phyloP scores from a whole-genome alignment of 441 rosid species.

The Syzygium malaccense region DNA sequence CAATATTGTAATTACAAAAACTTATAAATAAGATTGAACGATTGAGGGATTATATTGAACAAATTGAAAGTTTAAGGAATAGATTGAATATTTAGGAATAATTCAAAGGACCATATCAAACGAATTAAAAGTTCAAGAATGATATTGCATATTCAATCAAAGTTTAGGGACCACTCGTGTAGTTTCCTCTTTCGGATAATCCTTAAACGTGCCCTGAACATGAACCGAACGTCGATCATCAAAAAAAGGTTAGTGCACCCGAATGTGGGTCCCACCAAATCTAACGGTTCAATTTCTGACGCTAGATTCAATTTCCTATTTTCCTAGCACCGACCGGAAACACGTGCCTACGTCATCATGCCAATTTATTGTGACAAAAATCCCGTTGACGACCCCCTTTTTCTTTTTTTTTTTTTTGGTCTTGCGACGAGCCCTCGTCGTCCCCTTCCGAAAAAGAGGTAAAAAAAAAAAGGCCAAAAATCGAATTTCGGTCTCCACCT shows the following conservation, averaged over 20 bases:
- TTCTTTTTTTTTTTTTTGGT: neutral
- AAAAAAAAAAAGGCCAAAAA: neutral
- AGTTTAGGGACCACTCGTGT: neutral
- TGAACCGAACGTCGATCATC: too few relatives aligned
- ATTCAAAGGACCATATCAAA: neutral
- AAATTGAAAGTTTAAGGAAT: fast-evolving
- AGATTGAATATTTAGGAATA: neutral
- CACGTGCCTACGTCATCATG: neutral
- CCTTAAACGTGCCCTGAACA: too few relatives aligned
- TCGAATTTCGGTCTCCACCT: neutral
- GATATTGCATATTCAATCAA: fast-evolving
- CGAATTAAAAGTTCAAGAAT: fast-evolving
- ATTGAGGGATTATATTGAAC: fast-evolving
- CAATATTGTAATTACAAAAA: neutral
- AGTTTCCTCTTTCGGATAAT: neutral
- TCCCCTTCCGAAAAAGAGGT: neutral
- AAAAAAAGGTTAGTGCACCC: too few relatives aligned
- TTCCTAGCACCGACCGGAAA: neutral
- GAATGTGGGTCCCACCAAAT: neutral
- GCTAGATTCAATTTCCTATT: neutral
- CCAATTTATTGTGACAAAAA: neutral
- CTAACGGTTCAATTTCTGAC: neutral
- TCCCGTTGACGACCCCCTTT: neutral
- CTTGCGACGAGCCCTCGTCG: neutral
- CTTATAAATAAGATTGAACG: neutral